These are phyloP conservation scores for Alternaria metachromatica DNA, from an alignment of 2,329 filamentous ascomycete genomes.

Conservation along the genomic window DNA sequence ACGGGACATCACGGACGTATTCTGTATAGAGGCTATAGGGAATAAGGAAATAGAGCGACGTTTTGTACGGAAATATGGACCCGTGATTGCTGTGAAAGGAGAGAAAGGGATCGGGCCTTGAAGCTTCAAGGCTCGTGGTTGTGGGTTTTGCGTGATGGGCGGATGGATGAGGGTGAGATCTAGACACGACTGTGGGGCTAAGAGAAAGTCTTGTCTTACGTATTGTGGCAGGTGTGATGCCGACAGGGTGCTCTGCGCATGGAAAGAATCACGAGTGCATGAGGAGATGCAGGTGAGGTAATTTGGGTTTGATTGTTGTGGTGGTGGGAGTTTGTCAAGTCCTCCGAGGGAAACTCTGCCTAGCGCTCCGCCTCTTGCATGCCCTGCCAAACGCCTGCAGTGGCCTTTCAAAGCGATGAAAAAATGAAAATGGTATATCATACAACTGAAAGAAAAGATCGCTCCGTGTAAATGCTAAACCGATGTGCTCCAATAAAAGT, in stretches of 20 bases:
- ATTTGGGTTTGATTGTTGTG: neutral
- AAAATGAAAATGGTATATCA: constrained; percentile 9
- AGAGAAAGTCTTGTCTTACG: constrained; percentile 6
- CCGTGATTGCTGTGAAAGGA: constrained; percentile 2
- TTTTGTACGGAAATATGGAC: neutral
- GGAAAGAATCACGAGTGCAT: neutral
- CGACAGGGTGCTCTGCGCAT: neutral
- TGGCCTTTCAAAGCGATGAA: neutral
- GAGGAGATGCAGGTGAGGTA: neutral
- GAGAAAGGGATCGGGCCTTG: neutral
- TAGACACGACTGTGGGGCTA: constrained; percentile 10
- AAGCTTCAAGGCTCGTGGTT: neutral
- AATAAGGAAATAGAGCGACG: constrained; percentile 7
- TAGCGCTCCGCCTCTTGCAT: neutral
- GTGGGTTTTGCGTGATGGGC: neutral
- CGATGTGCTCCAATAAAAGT: neutral
- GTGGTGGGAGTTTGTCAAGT: neutral
- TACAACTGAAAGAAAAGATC: constrained; percentile 5
- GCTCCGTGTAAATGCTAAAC: constrained; percentile 16
- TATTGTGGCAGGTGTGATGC: neutral
- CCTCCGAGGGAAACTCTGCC: constrained; percentile 1
- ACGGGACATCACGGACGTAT: neutral
- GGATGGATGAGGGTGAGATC: constrained; percentile 5
- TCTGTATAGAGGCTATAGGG: neutral
- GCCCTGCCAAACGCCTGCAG: constrained; percentile 8